Base-by-base conservation (phyloP, 352 stramenopile species). In the Aphanomyces invadans region DNA sequence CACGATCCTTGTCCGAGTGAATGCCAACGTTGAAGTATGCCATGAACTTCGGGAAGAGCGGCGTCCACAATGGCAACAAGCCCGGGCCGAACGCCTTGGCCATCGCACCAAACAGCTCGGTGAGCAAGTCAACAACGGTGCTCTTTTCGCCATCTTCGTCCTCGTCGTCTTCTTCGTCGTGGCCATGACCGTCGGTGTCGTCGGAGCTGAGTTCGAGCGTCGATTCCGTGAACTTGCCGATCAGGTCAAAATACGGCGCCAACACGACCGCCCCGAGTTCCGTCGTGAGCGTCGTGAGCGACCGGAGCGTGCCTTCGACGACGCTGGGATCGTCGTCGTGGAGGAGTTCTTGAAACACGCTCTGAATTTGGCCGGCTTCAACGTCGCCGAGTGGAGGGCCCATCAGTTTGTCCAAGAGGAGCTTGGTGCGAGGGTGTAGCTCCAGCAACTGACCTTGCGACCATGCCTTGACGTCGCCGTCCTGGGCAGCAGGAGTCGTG, bases 281-380 rank as follows among this genome's bases (percentile, higher is more conserved):
- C 33, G 93, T 89, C 52, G 93, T 97, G 82, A 98, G 95, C 62
- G 96, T 86, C 71, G 97, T 97, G 56, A 99, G 83, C 19, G 95
- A 94, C 55, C 94, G 97, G 66, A 98, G 95, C 0, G 95, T 87
- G 72, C 97, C 97, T 78, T 97, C 93, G 60, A 98, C 95, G 15
- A 99, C 83, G 33, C 88, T 67, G 59, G 88, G 82, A 63, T 95
- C 83, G 21, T 74, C 68, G 70, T 95, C 87, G 60, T 92, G 74
- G 17, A 92, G 73, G n/a, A 94, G 74, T 21, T 75, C 61, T 48
- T 73, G 59, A 48, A 73, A 68, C 15, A 65, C 39, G 19, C 39
- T 28, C 19, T 54, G 2, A 25, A 48, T 63, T 21, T 45, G 11
- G 31, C 36, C 51, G 59, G 39, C 49, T 36, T 72, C 65, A 28